Conservation (phyloP, 73 alveolate species). For the Tetrahymena malaccensis region DNA sequence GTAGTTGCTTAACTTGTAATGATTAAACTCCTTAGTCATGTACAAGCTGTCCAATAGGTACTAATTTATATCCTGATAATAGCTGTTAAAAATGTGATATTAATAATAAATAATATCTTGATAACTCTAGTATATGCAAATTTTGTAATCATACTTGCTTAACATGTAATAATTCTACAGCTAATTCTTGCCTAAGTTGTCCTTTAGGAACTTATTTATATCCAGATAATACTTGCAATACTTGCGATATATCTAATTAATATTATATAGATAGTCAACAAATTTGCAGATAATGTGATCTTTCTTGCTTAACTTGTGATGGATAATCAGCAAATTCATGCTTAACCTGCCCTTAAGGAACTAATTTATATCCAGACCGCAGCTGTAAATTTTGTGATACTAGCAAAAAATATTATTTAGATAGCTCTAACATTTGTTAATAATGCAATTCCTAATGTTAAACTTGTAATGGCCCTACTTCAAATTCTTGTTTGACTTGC, state of each 20-base stretch:
- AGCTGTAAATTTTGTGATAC: not conserved
- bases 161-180: not conserved
- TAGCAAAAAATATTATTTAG: not conserved
- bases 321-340: not conserved
- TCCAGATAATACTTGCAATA: not conserved
- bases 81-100: not conserved
- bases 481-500: not conserved
- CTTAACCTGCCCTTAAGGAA: not conserved
- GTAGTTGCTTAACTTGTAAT: not conserved
- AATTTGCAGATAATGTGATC: not conserved
- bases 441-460: not conserved
- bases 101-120: not conserved
- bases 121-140: not conserved
- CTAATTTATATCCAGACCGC: not conserved
- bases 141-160: not conserved
- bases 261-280: not conserved
- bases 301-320: not conserved
- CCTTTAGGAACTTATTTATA: not conserved
- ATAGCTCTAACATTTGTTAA: not conserved
- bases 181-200: not conserved
- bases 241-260: not conserved
- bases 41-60: not conserved
- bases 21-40: not conserved
- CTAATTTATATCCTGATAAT: not conserved
- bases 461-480: not conserved